Percentiles rank a stretch among this genome's conserved stretches.
Conservation (phyloP, 2,329 filamentous ascomycete species). For the Alternaria brassicicola region DNA sequence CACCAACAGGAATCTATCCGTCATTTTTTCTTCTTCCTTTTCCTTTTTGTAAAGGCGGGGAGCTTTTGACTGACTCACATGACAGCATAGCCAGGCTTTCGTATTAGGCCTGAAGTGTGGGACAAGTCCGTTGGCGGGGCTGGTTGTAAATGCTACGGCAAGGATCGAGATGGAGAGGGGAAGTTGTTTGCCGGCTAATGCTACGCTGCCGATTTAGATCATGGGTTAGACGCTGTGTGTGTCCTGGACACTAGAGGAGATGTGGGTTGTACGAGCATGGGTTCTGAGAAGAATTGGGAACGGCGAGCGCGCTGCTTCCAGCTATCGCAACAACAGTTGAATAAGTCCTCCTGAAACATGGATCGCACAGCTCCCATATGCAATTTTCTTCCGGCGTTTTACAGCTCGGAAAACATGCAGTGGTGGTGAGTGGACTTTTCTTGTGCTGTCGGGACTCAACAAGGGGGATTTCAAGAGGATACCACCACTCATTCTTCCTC, state of each 20-base stretch:
- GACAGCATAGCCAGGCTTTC: conserved; percentile 22
- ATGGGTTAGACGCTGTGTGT: not conserved
- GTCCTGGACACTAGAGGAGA: too few species aligned
- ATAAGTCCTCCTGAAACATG: too few species aligned
- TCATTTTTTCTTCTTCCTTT: not conserved
- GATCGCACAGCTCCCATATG: not conserved
- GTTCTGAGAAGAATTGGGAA: not conserved
- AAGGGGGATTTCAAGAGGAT: too few species aligned
- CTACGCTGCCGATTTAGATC: conserved; percentile 19
- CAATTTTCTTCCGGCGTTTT: too few species aligned
- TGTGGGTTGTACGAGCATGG: fast-evolving
- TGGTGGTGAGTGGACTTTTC: too few species aligned
- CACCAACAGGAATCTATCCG: not conserved
- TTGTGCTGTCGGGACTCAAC: too few species aligned
- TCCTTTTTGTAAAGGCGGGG: not conserved
- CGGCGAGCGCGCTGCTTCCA: not conserved
- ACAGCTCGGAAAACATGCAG: too few species aligned
- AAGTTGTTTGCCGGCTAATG: conserved; percentile 26
- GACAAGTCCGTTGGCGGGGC: conserved; percentile 23
- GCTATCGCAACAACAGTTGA: too few species aligned
- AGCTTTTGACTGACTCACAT: not conserved
- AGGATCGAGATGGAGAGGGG: conserved; percentile 25
- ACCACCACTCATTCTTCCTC: not conserved
- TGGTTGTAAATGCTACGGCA: conserved; percentile 29
- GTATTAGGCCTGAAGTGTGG: conserved; percentile 30